These are phyloP conservation scores for Nicotiana noctiflora DNA, from an alignment of 257 asterid species.

Conservation along the genomic window DNA sequence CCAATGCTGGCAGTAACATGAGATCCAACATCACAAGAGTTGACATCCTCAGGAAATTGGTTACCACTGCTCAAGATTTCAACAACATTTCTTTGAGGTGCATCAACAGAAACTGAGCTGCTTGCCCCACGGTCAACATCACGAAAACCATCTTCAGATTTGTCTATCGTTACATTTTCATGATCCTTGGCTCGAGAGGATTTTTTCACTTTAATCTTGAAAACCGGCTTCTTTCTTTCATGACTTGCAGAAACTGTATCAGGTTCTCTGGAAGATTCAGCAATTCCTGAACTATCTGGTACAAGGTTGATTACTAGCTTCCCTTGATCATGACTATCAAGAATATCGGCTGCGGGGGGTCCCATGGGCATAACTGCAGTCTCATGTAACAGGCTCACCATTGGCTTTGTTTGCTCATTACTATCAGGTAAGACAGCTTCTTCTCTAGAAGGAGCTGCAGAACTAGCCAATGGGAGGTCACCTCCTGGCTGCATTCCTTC, in stretches of 20 bases:
- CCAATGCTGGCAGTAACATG: constrained; percentile 92
- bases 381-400: constrained; percentile 16
- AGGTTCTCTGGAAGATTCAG: constrained; percentile 44
- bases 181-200: constrained; percentile 56
- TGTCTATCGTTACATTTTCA: constrained; percentile 26
- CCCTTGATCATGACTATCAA: constrained; percentile 14
- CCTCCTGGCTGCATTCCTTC: constrained; percentile 22
- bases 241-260: constrained; percentile 46
- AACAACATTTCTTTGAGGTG: constrained; percentile 43
- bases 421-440: background rate
- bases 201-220: constrained; percentile 70
- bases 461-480: constrained; percentile 12
- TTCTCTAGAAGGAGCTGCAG: constrained; percentile 14
- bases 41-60: constrained; percentile 69
- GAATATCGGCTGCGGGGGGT: background rate
- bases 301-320: constrained; percentile 19
- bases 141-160: constrained; percentile 33
- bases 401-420: constrained; percentile 12
- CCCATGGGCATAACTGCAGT: constrained; percentile 12
- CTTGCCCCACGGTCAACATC: constrained; percentile 74
- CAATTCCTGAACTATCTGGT: constrained; percentile 21
- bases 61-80: constrained; percentile 57
- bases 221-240: constrained; percentile 66
- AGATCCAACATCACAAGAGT: constrained; percentile 85
- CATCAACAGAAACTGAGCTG: constrained; percentile 88